A percentile compares a stretch with the other conserved stretches of the same genome.
These are phyloP conservation scores for Rhododendron molle DNA, from an alignment of 148 eudicot genomes.

Conservation along the genomic window DNA sequence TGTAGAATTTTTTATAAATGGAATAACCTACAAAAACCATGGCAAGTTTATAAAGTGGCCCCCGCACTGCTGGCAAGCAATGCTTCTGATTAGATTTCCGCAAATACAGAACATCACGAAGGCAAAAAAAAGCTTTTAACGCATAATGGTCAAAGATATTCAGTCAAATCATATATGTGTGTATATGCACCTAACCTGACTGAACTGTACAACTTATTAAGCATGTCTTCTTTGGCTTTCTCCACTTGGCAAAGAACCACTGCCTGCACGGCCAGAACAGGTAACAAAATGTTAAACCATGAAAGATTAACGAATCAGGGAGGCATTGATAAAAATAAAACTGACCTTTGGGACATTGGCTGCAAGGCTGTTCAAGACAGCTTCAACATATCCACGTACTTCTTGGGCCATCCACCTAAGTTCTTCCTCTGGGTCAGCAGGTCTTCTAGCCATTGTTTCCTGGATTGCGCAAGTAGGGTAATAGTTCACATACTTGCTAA, in stretches of 20 bases:
- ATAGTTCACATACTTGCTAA: neutral
- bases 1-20: neutral
- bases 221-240: constrained; percentile 98
- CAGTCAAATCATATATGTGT: neutral
- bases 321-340: constrained; percentile 6
- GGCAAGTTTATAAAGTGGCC: neutral
- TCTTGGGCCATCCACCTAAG: constrained; percentile 97
- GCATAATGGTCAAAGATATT: neutral
- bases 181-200: constrained; percentile 52
- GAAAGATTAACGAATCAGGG: neutral
- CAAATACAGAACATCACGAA: neutral
- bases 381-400: constrained; percentile 98
- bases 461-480: constrained; percentile 24
- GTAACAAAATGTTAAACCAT: neutral
- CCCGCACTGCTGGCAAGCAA: neutral
- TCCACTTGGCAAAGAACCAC: constrained; percentile 98
- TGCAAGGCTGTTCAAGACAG: constrained; percentile 90
- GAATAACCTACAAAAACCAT: neutral
- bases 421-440: constrained; percentile 96
- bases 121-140: neutral
- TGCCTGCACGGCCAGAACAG: constrained; percentile 51
- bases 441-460: constrained; percentile 95
- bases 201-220: constrained; percentile 85
- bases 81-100: neutral
- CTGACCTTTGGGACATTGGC: constrained; percentile 94